Conservation (phyloP, 495 filamentous ascomycete species). For the Hypoxylon perforatum region DNA sequence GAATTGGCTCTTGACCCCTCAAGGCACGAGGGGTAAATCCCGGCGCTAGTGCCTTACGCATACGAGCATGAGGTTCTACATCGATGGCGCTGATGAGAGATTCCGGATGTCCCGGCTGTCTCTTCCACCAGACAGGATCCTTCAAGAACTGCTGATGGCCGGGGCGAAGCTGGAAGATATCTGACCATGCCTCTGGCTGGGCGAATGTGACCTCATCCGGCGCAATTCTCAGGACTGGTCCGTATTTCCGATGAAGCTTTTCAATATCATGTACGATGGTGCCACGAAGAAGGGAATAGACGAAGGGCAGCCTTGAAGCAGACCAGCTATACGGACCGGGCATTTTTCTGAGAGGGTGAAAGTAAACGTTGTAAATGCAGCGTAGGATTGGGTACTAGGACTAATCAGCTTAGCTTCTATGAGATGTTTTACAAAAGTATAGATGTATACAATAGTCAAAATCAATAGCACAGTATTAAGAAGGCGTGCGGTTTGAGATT, state of each 20-base stretch:
- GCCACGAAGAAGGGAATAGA: slow-evolving; percentile 34
- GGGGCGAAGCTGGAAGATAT: slow-evolving; percentile 57
- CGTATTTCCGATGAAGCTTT: slow-evolving; percentile 59
- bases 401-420: no score
- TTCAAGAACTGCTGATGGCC: slow-evolving; percentile 46
- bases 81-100: slow-evolving; percentile 44
- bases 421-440: no score
- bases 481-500: no score
- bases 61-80: slow-evolving; percentile 49
- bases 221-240: slow-evolving; percentile 65
- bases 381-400: no score
- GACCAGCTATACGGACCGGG: slow-evolving; percentile 61
- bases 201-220: slow-evolving; percentile 63
- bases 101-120: slow-evolving; percentile 22
- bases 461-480: no score
- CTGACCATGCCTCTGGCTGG: slow-evolving; percentile 14
- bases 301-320: slow-evolving; percentile 55
- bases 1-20: slow-evolving; percentile 54
- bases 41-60: slow-evolving; percentile 56
- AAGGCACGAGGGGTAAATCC: slow-evolving; percentile 61
- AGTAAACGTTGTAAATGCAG: slow-evolving; percentile 56
- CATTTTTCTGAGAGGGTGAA: slow-evolving; percentile 60
- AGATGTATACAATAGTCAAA: no score
- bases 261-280: slow-evolving; percentile 42
- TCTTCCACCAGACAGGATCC: slow-evolving; percentile 47